Evolutionary conservation across 2,329 filamentous ascomycete species (phyloP).

Genomic region (Torrubiellomyces zombiae): DNA sequence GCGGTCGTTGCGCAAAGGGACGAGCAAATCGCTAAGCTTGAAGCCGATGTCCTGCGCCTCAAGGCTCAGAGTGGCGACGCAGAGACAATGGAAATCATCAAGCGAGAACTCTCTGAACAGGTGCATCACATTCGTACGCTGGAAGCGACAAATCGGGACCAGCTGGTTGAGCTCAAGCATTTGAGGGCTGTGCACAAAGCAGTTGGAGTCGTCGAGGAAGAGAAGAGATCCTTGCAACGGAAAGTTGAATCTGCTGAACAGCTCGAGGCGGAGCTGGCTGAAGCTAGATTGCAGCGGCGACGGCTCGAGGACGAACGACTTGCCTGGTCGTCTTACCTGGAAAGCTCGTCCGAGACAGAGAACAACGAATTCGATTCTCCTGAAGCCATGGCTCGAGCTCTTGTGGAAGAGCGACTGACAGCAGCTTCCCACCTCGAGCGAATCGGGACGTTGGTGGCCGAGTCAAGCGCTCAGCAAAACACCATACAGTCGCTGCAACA

Average conservation of each 20-base stretch:
- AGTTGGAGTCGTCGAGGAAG: constrained; percentile 88
- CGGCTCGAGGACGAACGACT: constrained; percentile 75
- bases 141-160: constrained; percentile 66
- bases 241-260: constrained; percentile 60
- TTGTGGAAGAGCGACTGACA: constrained; percentile 68
- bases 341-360: constrained; percentile 44
- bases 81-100: constrained; percentile 72
- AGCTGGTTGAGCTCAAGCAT: constrained; percentile 63
- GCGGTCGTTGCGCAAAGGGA: constrained; percentile 54
- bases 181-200: constrained; percentile 68
- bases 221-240: constrained; percentile 70
- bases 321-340: constrained; percentile 75
- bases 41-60: constrained; percentile 67
- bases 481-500: constrained; percentile 55
- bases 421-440: constrained; percentile 66
- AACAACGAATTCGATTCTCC: constrained; percentile 73
- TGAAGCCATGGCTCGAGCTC: constrained; percentile 68
- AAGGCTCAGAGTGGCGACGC: constrained; percentile 78
- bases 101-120: constrained; percentile 77
- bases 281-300: constrained; percentile 68
- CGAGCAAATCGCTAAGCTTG: constrained; percentile 52
- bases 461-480: constrained; percentile 61
- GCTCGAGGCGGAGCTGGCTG: constrained; percentile 59
- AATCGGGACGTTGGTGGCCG: constrained; percentile 62
- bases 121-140: constrained; percentile 78